A percentile compares a stretch with the other conserved stretches of the same genome.
Evolutionary conservation across 306 rosid genomes (phyloP).

Genomic region (Glycyrrhiza uralensis): DNA sequence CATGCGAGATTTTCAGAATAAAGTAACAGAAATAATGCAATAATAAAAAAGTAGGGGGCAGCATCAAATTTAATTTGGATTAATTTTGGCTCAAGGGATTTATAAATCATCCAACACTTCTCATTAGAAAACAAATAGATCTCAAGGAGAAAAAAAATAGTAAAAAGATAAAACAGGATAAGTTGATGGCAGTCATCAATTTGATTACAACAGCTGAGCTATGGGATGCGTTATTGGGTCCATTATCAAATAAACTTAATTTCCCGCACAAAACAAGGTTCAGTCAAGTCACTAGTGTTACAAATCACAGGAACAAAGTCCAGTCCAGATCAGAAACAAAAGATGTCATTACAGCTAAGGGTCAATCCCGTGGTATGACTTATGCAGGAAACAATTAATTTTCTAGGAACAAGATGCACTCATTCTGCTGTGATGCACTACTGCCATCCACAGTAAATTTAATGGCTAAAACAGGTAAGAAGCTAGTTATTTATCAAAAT

Average conservation of each 20-base stretch:
- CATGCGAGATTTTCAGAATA: conserved; percentile 7
- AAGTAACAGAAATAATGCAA: neutral
- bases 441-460: neutral
- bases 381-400: neutral
- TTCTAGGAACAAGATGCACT: neutral
- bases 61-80: too few relatives aligned
- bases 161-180: neutral
- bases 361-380: neutral
- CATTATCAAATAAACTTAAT: conserved; percentile 40
- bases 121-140: neutral
- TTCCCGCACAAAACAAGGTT: conserved; percentile 50
- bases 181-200: neutral
- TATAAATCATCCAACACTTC: too few relatives aligned
- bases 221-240: conserved; percentile 6
- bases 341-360: neutral
- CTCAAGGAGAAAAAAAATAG: neutral
- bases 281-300: neutral
- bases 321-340: conserved; percentile 1
- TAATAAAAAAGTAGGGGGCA: neutral
- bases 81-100: too few relatives aligned
- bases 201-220: conserved; percentile 1
- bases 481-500: too few relatives aligned
- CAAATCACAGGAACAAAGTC: neutral
- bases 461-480: conserved; percentile 5
- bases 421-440: neutral